phyloP scores from a whole-genome alignment of 2,329 filamentous ascomycete species.

The Neonectria neomacrospora region DNA sequence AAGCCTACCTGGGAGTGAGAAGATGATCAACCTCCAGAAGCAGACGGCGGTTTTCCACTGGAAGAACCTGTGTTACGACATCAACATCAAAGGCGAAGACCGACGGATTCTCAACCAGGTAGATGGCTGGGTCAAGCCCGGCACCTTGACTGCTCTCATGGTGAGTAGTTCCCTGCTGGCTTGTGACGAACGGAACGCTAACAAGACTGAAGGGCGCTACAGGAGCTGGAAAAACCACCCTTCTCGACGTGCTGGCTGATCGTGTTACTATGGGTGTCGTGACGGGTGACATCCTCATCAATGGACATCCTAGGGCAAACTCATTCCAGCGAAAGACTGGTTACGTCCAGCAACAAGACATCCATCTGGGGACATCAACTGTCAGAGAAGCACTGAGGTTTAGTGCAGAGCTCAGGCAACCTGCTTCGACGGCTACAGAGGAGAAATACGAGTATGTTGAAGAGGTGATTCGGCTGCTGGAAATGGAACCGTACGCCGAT shows the following conservation, averaged over 20 bases:
- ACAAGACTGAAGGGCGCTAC: constrained; percentile 59
- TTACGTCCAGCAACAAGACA: constrained; percentile 74
- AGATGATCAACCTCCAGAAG: constrained; percentile 5
- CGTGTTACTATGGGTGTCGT: constrained; percentile 71
- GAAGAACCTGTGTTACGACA: constrained; percentile 69
- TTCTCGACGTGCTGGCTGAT: constrained; percentile 56
- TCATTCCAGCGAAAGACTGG: constrained; percentile 74
- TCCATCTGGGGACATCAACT: constrained; percentile 64
- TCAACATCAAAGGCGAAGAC: constrained; percentile 70
- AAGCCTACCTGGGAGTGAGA: constrained; percentile 4
- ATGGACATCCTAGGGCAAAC: constrained; percentile 64
- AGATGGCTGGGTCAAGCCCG: constrained; percentile 80
- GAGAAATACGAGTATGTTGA: constrained; percentile 73
- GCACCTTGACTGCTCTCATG: constrained; percentile 78
- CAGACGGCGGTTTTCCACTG: constrained; percentile 68
- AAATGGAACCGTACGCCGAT: constrained; percentile 74
- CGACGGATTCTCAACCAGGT: constrained; percentile 75
- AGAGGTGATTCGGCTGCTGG: constrained; percentile 72
- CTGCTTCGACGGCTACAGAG: constrained; percentile 60
- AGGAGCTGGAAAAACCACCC: constrained; percentile 58
- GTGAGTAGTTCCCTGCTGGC: constrained; percentile 49
- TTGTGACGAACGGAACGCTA: background rate
- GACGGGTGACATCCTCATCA: constrained; percentile 74
- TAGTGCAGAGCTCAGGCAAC: constrained; percentile 67
- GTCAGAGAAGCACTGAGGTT: constrained; percentile 66